A percentile compares a stretch with the other conserved stretches of the same genome.
Evolutionary conservation across 2,329 filamentous ascomycete genomes (phyloP).

Genomic region (Onygena corvina): DNA sequence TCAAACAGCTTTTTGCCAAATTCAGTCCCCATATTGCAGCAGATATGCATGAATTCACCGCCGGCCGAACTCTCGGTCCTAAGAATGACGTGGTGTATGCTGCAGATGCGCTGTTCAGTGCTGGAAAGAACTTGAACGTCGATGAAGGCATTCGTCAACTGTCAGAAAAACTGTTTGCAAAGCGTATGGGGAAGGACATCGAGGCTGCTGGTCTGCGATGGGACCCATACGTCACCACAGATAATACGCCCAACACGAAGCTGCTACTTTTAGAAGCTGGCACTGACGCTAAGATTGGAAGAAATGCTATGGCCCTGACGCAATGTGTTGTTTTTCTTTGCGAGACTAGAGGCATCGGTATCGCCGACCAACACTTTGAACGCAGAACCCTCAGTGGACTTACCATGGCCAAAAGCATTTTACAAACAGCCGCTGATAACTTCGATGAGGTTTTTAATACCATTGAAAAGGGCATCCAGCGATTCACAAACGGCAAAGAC

Average conservation of each 20-base stretch:
- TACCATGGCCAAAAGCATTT: constrained; percentile 4
- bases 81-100: constrained; percentile 1
- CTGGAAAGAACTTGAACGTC: constrained; percentile 9
- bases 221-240: constrained; percentile 7
- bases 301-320: constrained; percentile 9
- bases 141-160: constrained; percentile 6
- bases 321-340: constrained; percentile 8
- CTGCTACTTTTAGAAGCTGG: constrained; percentile 5
- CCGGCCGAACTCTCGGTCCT: not conserved
- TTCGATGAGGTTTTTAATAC: constrained; percentile 7
- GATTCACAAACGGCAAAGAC: constrained; percentile 8
- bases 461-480: constrained; percentile 4
- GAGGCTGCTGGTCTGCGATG: constrained; percentile 8
- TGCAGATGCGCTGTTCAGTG: constrained; percentile 7
- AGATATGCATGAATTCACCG: constrained; percentile 9
- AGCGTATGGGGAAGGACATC: constrained; percentile 7
- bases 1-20: constrained; percentile 4
- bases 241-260: not conserved
- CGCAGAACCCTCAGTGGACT: constrained; percentile 7
- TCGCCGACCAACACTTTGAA: constrained; percentile 8
- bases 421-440: constrained; percentile 7
- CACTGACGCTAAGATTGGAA: constrained; percentile 9
- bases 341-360: constrained; percentile 8
- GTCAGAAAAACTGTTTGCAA: constrained; percentile 9
- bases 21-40: constrained; percentile 7